Evolutionary conservation across 768 basidiomycete species (phyloP).

Genomic region (Tylopilus cervinicoccineus): DNA sequence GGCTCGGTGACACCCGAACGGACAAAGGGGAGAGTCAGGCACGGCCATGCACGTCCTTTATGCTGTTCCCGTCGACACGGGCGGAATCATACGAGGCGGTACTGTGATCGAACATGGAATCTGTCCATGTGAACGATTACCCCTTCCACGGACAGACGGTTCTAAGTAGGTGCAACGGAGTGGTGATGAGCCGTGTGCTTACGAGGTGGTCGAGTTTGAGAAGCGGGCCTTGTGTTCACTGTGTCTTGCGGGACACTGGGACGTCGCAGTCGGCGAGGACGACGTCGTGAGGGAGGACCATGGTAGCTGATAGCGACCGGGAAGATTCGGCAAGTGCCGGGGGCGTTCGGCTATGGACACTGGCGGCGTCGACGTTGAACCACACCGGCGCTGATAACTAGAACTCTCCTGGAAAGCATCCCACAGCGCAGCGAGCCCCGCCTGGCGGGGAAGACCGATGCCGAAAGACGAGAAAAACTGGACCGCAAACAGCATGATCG

Average conservation of each 20-base stretch:
- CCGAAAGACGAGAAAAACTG: slow-evolving; percentile 54
- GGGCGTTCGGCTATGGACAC: not conserved
- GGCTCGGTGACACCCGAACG: slow-evolving; percentile 64
- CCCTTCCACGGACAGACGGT: slow-evolving; percentile 71
- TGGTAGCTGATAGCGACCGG: slow-evolving; percentile 17
- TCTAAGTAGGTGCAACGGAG: slow-evolving; percentile 28
- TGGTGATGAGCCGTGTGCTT: slow-evolving; percentile 15
- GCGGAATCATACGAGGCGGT: slow-evolving; percentile 65
- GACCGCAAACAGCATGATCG: slow-evolving; percentile 80
- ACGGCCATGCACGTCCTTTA: slow-evolving; percentile 63
- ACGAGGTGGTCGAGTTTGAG: slow-evolving; percentile 51
- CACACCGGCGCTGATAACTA: not conserved
- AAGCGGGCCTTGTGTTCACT: slow-evolving; percentile 44
- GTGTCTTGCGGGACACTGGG: slow-evolving; percentile 61
- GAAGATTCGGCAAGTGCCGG: slow-evolving; percentile 15
- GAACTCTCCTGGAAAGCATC: not conserved
- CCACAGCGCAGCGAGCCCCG: slow-evolving; percentile 34
- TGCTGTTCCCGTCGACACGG: slow-evolving; percentile 41
- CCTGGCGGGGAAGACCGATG: slow-evolving; percentile 67
- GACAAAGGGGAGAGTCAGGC: not conserved
- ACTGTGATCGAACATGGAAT: slow-evolving; percentile 31
- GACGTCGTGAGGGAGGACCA: slow-evolving; percentile 41
- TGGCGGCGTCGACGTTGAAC: not conserved
- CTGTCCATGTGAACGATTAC: slow-evolving; percentile 28
- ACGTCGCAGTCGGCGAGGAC: slow-evolving; percentile 55